Evolutionary conservation across 305 asterid species (phyloP).

Genomic region (Ilex paraguariensis): DNA sequence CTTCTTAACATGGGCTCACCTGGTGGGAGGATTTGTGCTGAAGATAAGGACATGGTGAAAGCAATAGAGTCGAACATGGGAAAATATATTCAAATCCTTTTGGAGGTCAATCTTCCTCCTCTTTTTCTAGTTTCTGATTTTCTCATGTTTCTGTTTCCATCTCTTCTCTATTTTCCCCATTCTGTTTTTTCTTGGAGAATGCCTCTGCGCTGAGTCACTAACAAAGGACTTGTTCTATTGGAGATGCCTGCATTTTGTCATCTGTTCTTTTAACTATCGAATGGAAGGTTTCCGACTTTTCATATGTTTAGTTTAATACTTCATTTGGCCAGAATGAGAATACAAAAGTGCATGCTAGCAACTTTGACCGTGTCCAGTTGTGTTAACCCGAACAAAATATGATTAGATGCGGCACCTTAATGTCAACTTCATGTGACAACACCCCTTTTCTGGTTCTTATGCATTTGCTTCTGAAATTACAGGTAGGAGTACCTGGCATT

Average conservation of each 20-base stretch:
- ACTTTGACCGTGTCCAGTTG: too few species aligned
- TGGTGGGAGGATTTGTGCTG: constrained; percentile 85
- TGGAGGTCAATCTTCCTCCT: constrained; percentile 57
- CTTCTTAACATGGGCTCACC: constrained; percentile 96
- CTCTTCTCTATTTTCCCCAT: background rate
- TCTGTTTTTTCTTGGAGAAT: too few species aligned
- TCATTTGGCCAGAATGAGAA: background rate
- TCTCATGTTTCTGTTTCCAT: background rate
- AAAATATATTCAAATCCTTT: constrained; percentile 81
- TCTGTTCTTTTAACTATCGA: too few species aligned
- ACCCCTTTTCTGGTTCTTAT: background rate
- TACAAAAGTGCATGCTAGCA: background rate
- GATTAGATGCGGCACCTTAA: too few species aligned
- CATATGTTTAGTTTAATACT: background rate
- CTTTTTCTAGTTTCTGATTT: constrained; percentile 17
- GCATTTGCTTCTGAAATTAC: constrained; percentile 19
- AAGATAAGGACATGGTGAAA: constrained; percentile 89
- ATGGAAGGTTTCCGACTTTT: too few species aligned
- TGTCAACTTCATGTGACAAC: too few species aligned
- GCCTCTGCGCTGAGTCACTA: too few species aligned
- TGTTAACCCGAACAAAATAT: too few species aligned
- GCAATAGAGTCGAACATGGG: constrained; percentile 84
- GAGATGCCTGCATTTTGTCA: too few species aligned
- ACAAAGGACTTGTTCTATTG: too few species aligned
- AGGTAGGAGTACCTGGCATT: constrained; percentile 73